phyloP scores from a whole-genome alignment of 2,329 filamentous ascomycete species.

The Beauveria pseudobassiana region DNA sequence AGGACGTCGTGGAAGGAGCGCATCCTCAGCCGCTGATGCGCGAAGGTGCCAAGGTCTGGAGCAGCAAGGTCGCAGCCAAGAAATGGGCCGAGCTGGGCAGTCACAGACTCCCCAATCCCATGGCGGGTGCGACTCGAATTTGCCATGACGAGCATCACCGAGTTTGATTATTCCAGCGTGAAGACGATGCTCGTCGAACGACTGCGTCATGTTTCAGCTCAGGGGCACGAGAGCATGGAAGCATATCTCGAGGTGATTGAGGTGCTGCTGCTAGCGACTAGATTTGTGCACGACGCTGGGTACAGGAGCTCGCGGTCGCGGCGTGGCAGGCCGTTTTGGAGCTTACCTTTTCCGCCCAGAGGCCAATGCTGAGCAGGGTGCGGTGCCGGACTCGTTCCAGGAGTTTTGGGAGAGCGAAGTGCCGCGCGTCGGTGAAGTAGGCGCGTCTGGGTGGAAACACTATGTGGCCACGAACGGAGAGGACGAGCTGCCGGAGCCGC shows the following conservation, averaged over 20 bases:
- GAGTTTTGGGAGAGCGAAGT: constrained; percentile 86
- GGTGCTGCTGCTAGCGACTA: constrained; percentile 65
- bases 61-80: constrained; percentile 47
- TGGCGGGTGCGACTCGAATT: constrained; percentile 72
- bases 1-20: constrained; percentile 41
- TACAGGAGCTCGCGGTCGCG: constrained; percentile 70
- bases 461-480: constrained; percentile 32
- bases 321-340: constrained; percentile 82
- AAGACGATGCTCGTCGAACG: constrained; percentile 53
- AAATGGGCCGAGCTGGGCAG: constrained; percentile 53
- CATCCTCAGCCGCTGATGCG: constrained; percentile 61
- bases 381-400: constrained; percentile 42
- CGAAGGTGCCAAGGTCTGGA: constrained; percentile 71
- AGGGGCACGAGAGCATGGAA: neutral
- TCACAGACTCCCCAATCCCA: constrained; percentile 36
- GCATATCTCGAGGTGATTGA: constrained; percentile 43
- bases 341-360: constrained; percentile 55
- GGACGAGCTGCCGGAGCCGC: constrained; percentile 34
- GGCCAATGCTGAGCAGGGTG: constrained; percentile 17
- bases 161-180: constrained; percentile 61
- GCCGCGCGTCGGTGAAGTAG: constrained; percentile 66
- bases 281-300: constrained; percentile 68
- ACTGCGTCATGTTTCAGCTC: constrained; percentile 18
- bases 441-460: constrained; percentile 63
- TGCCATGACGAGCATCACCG: constrained; percentile 58